These are phyloP conservation scores for Botrytis galanthina DNA, from an alignment of 2,329 filamentous ascomycete species.

Conservation along the genomic window DNA sequence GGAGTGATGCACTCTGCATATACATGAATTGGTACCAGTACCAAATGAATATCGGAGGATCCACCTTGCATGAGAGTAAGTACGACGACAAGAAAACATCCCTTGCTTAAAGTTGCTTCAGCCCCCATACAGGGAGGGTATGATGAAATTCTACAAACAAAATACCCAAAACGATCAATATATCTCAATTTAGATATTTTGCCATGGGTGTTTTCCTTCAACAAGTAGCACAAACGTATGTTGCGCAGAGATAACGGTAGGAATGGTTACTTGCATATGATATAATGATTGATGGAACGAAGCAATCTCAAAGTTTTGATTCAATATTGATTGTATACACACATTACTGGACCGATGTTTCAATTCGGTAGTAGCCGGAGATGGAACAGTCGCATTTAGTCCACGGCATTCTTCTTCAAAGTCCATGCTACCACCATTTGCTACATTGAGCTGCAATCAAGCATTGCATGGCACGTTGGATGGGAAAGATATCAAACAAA, in stretches of 20 bases:
- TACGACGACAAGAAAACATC: slow-evolving; percentile 4
- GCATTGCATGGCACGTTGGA: neutral
- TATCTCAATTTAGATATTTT: neutral
- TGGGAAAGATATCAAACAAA: neutral
- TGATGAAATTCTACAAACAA: neutral
- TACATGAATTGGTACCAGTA: slow-evolving; percentile 16
- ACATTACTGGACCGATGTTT: slow-evolving; percentile 3
- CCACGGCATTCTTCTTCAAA: neutral
- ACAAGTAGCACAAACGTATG: neutral
- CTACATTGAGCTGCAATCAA: neutral
- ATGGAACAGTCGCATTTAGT: slow-evolving; percentile 13
- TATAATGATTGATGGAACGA: slow-evolving; percentile 13
- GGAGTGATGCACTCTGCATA: slow-evolving; percentile 6
- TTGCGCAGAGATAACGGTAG: slow-evolving; percentile 14
- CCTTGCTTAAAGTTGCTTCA: slow-evolving; percentile 16
- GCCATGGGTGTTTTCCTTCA: neutral
- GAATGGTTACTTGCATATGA: slow-evolving; percentile 21
- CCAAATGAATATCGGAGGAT: slow-evolving; percentile 7
- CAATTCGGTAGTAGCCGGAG: slow-evolving; percentile 14
- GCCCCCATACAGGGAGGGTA: neutral
- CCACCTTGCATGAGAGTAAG: slow-evolving; percentile 6
- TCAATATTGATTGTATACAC: slow-evolving; percentile 12
- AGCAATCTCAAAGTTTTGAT: slow-evolving; percentile 8
- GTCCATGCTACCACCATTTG: neutral
- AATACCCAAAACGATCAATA: neutral